phyloP scores from a whole-genome alignment of 441 rosid genomes.

The Omphalea diandra region DNA sequence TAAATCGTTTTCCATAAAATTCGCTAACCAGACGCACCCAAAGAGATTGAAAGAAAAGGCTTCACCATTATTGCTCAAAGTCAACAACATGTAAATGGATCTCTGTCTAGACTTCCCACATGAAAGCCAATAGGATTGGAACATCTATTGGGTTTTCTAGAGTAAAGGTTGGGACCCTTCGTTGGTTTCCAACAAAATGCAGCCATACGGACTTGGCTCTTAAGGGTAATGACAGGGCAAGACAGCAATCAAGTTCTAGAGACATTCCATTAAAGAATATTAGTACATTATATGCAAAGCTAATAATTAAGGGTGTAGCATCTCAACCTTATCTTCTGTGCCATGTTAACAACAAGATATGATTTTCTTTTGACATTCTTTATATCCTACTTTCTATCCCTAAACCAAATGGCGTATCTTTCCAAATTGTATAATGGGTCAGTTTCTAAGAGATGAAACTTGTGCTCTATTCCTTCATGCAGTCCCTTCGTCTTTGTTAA shows the following conservation, averaged over 20 bases:
- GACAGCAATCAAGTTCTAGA: too few relatives aligned
- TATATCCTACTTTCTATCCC: slow-evolving; percentile 11
- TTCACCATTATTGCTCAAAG: not conserved
- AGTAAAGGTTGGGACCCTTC: not conserved
- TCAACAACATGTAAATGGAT: not conserved
- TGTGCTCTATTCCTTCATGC: too few relatives aligned
- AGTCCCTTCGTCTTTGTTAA: too few relatives aligned
- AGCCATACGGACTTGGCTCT: slow-evolving; percentile 11
- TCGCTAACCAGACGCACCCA: too few relatives aligned
- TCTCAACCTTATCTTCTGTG: slow-evolving; percentile 19
- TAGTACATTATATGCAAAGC: too few relatives aligned
- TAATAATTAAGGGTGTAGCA: not conserved
- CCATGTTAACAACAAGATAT: not conserved
- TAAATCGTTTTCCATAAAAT: too few relatives aligned
- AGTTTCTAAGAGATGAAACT: not conserved
- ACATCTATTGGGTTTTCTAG: not conserved
- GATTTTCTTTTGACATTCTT: slow-evolving; percentile 25
- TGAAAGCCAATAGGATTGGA: not conserved
- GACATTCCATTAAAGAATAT: too few relatives aligned
- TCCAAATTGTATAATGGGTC: not conserved
- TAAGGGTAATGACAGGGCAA: slow-evolving; percentile 12
- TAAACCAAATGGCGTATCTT: not conserved
- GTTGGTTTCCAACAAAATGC: not conserved
- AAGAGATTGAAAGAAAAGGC: too few relatives aligned
- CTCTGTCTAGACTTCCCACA: not conserved